phyloP scores from a whole-genome alignment of 768 basidiomycete genomes.

The Mrakia frigida region DNA sequence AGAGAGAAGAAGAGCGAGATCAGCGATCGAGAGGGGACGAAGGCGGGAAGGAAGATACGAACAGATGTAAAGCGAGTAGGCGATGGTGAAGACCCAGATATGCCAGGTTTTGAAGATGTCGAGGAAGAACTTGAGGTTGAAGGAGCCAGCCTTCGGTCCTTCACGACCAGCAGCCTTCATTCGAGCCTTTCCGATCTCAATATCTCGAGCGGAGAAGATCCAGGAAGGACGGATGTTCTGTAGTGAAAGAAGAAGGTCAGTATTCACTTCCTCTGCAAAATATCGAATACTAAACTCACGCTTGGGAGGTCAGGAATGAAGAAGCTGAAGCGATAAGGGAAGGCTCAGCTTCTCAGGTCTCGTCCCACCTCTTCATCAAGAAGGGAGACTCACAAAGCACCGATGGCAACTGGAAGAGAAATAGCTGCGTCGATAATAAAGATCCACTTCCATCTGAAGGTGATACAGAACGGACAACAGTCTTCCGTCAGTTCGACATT shows the following conservation, averaged over 20 bases:
- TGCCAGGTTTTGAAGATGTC: slow-evolving; percentile 7
- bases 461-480: too few relatives aligned
- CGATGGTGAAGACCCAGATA: slow-evolving; percentile 17
- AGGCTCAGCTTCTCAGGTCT: background rate
- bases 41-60: background rate
- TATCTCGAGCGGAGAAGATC: slow-evolving; percentile 13
- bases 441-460: slow-evolving; percentile 13
- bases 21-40: background rate
- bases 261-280: too few relatives aligned
- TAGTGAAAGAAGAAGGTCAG: too few relatives aligned
- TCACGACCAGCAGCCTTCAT: slow-evolving; percentile 2
- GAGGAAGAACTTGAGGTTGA: background rate
- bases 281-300: too few relatives aligned
- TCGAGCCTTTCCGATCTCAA: slow-evolving; percentile 1
- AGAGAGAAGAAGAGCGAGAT: background rate
- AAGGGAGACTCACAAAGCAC: background rate
- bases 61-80: slow-evolving; percentile 17
- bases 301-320: slow-evolving; percentile 20
- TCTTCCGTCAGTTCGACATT: too few relatives aligned
- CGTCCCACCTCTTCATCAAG: too few relatives aligned
- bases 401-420: background rate
- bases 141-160: background rate
- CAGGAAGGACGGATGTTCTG: slow-evolving; percentile 4
- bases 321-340: background rate
- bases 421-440: background rate